phyloP scores from a whole-genome alignment of 1,139 yeast species.

The Blastobotrys ciferrii region DNA sequence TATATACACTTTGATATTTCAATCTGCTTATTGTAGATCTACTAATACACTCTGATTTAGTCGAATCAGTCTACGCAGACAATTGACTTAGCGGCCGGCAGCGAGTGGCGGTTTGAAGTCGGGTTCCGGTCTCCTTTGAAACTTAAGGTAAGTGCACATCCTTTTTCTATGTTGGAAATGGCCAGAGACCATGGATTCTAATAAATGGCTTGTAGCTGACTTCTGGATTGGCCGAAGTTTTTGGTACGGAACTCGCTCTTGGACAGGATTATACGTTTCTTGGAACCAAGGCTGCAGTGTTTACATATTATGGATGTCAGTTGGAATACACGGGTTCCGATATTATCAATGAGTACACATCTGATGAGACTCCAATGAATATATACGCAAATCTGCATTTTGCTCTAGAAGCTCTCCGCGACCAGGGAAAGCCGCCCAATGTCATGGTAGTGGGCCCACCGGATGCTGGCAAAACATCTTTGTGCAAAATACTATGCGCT shows the following conservation, averaged over 20 bases:
- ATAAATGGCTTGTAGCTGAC: conserved; percentile 30
- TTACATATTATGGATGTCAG: conserved; percentile 56
- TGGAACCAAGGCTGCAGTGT: conserved; percentile 59
- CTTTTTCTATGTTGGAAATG: too few relatives aligned
- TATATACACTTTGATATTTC: neutral
- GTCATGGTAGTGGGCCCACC: conserved; percentile 72
- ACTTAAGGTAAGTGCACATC: conserved; percentile 44
- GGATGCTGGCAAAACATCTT: conserved; percentile 74
- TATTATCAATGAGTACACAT: conserved; percentile 54
- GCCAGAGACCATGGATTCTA: too few relatives aligned
- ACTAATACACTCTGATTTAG: conserved; percentile 1
- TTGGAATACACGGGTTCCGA: conserved; percentile 44
- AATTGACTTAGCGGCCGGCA: conserved; percentile 27
- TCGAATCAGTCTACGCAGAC: conserved; percentile 4
- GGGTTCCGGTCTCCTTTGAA: conserved; percentile 55
- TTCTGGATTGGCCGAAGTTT: conserved; percentile 80
- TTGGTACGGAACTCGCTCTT: conserved; percentile 86
- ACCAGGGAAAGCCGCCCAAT: conserved; percentile 46
- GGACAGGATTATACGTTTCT: conserved; percentile 61
- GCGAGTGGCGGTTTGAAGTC: conserved; percentile 84
- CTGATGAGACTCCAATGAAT: conserved; percentile 68
- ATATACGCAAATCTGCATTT: conserved; percentile 70
- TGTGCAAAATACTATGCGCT: conserved; percentile 65
- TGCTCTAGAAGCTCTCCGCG: conserved; percentile 64
- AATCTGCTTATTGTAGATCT: neutral